Conservation (phyloP, 495 filamentous ascomycete genomes). For the Daldinia vernicosa region DNA sequence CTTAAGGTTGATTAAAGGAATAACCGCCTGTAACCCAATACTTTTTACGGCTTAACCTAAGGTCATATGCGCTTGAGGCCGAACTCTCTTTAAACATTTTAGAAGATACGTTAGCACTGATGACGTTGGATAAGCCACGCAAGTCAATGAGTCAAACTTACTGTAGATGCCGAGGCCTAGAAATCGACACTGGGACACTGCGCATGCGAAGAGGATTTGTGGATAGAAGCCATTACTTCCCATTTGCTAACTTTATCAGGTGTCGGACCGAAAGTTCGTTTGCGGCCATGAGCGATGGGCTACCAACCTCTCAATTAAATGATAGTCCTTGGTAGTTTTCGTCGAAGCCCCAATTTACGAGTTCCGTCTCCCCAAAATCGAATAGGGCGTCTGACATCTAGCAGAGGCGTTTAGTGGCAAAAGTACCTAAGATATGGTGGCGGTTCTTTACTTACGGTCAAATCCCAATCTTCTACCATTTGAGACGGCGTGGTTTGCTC, state of each 20-base stretch:
- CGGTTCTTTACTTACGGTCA: slow-evolving; percentile 21
- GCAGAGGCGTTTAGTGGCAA: slow-evolving; percentile 2
- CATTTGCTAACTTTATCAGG: not conserved
- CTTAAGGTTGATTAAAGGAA: no score
- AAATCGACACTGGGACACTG: no score
- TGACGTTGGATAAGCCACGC: not conserved
- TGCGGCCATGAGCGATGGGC: not conserved
- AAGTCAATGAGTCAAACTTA: no score
- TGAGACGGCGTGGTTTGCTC: slow-evolving; percentile 23
- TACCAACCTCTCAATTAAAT: not conserved
- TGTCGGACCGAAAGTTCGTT: not conserved
- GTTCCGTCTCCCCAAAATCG: slow-evolving; percentile 24
- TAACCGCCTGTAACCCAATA: no score
- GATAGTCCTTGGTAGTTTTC: slow-evolving; percentile 10
- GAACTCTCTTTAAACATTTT: not conserved
- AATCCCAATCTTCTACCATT: slow-evolving; percentile 37
- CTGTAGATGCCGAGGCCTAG: no score
- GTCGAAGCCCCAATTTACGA: slow-evolving; percentile 27
- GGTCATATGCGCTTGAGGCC: not conserved
- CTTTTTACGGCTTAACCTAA: no score
- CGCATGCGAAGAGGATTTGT: not conserved
- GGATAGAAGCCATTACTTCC: no score
- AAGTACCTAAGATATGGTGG: not conserved
- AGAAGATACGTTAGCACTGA: not conserved
- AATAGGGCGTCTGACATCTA: slow-evolving; percentile 32